Base-by-base conservation (phyloP, 1,284 basidiomycete genomes). In the Moesziomyces aphidis region DNA sequence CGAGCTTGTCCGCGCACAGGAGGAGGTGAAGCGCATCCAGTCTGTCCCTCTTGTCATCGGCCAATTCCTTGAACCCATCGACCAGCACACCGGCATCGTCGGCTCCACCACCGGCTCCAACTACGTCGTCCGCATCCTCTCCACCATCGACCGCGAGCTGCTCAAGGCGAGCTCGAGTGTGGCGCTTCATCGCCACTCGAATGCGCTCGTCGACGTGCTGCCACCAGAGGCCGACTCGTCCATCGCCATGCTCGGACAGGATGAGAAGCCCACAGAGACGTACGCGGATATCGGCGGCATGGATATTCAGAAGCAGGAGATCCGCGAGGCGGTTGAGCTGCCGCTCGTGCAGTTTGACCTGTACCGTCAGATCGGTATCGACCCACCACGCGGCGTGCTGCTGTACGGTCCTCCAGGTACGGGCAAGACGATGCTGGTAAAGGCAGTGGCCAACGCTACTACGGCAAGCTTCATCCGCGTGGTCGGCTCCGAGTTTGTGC, bases 21-120 rank as follows among this genome's bases (percentile, higher is more conserved):
- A 99, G 86, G 97, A 99, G 87, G 97, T 99, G 80, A 98, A 98
- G 87, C 92, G 97, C 61, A 99, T 99, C 84, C 95, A 99, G 87
- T 94, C 93, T 52, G 97, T 99, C 4, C 97, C 97, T 0, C 90
- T 99, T n/a, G 97, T 99, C 81, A 99, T 99, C 80, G 97, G 97
- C 55, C 97, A 99, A 85, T 99, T 99, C 88, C 90, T 99, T 47
- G 97, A 99, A 86, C 93, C 97, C 58, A 98, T 99, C 85, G 97
- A 99, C 87, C 94, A 98, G 85, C 91, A 93, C 82, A 95, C 96
- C 22, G 95, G 93, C 65, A 99, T 99, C 76, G 97, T 99, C 22
- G 97, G 96, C 43, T 95, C 93, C 28, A 99, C 97, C 0, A 99
- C 97, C 10, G 96, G 97, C 9, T 95, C 93, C 31, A 99, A 98